These are phyloP conservation scores for Cenchrus purpureus DNA, from an alignment of 176 grass and related monocot species.

Conservation along the genomic window DNA sequence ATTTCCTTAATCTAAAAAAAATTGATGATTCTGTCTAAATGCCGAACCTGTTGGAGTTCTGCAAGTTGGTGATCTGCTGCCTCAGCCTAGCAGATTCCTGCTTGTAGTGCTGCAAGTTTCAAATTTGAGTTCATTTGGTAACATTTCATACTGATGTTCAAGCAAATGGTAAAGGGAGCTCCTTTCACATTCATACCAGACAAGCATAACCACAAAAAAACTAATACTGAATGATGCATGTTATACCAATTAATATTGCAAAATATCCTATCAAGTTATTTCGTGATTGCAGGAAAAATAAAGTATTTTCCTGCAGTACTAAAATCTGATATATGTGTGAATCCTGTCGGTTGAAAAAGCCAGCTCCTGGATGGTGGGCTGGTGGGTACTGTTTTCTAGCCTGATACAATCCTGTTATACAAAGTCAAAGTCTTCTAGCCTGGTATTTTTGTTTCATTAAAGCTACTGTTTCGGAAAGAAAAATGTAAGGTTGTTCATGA, in stretches of 20 bases:
- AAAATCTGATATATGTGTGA: not conserved
- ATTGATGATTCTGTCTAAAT: constrained; percentile 23
- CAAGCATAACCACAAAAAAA: too few relatives aligned
- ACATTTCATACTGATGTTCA: not conserved
- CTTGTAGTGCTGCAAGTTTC: constrained; percentile 72
- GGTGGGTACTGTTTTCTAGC: too few relatives aligned
- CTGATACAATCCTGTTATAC: not conserved
- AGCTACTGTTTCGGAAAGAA: not conserved
- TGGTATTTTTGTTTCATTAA: not conserved
- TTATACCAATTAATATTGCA: not conserved
- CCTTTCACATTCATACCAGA: not conserved
- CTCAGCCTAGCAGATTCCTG: constrained; percentile 81
- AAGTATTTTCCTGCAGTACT: not conserved
- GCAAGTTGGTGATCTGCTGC: constrained; percentile 60
- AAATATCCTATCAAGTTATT: not conserved
- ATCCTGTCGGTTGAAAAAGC: not conserved
- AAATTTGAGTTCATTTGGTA: not conserved
- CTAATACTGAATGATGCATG: not conserved
- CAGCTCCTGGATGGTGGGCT: too few relatives aligned
- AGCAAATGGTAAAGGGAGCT: not conserved
- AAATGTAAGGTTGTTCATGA: not conserved
- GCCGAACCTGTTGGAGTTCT: constrained; percentile 77
- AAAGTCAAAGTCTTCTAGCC: not conserved
- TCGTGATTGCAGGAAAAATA: not conserved
- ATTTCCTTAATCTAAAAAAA: not conserved